phyloP scores from a whole-genome alignment of 164 flowering plant genomes.

The Nymphaea thermarum region DNA sequence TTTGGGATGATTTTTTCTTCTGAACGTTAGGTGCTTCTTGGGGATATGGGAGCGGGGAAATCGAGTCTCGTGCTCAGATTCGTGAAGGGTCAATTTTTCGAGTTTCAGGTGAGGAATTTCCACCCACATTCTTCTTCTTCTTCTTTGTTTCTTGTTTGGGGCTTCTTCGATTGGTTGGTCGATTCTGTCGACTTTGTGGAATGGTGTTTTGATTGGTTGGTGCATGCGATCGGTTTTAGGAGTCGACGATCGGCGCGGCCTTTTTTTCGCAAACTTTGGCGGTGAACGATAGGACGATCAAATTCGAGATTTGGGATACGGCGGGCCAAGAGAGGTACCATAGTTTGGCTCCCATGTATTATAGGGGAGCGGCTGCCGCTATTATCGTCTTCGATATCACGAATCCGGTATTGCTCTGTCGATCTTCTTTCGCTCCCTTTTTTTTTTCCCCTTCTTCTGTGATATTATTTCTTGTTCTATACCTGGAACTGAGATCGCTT shows the following conservation, averaged over 20 bases:
- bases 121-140: not conserved
- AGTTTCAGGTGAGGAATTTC: slow-evolving; percentile 44
- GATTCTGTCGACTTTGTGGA: not conserved
- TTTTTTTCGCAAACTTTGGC: slow-evolving; percentile 57
- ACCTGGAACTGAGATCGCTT: no score
- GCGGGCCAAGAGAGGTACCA: slow-evolving; percentile 80
- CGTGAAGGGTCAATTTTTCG: slow-evolving; percentile 65
- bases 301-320: slow-evolving; percentile 77
- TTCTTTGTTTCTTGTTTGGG: not conserved
- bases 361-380: slow-evolving; percentile 68
- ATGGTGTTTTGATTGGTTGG: not conserved
- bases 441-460: not conserved
- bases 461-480: not conserved
- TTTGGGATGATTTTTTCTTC: not conserved
- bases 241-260: slow-evolving; percentile 71
- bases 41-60: slow-evolving; percentile 72
- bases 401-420: slow-evolving; percentile 18
- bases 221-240: slow-evolving; percentile 19
- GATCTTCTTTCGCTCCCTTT: not conserved
- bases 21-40: slow-evolving; percentile 40
- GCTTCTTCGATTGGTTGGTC: not conserved
- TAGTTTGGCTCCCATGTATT: slow-evolving; percentile 74
- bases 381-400: slow-evolving; percentile 61
- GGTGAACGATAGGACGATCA: slow-evolving; percentile 48
- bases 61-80: slow-evolving; percentile 62